phyloP scores from a whole-genome alignment of 495 filamentous ascomycete genomes.

The Xylona heveae region DNA sequence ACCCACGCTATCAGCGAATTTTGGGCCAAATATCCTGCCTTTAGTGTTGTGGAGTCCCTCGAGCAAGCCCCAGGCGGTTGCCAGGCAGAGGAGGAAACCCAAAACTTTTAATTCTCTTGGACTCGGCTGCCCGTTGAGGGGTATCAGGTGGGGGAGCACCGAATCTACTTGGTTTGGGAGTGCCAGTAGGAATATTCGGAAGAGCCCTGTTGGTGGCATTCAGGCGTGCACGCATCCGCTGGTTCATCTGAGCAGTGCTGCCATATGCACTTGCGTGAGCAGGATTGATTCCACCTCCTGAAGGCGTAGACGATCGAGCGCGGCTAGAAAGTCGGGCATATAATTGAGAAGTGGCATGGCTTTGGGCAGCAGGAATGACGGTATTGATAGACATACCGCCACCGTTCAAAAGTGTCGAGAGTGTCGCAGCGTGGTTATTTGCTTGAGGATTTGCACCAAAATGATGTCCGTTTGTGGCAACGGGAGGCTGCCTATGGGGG shows the following conservation, averaged over 20 bases:
- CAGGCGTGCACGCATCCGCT: conserved; percentile 4
- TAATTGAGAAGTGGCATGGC: conserved; percentile 6
- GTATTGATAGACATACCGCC: conserved; percentile 5
- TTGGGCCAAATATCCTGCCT: too few species aligned
- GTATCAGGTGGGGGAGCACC: conserved; percentile 1
- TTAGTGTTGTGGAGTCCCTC: too few species aligned
- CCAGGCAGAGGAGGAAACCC: conserved; percentile 9
- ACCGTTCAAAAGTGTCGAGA: conserved; percentile 3
- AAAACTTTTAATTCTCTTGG: conserved; percentile 6
- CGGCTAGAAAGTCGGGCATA: conserved; percentile 7
- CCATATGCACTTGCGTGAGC: conserved; percentile 4
- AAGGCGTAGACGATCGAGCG: conserved; percentile 3
- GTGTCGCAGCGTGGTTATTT: not conserved
- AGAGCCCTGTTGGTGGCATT: conserved; percentile 3
- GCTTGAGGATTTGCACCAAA: not conserved
- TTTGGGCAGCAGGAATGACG: conserved; percentile 6
- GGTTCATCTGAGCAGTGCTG: conserved; percentile 6
- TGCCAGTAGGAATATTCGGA: not conserved
- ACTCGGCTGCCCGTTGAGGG: conserved; percentile 4
- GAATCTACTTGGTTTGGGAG: conserved; percentile 2
- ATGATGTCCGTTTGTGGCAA: not conserved
- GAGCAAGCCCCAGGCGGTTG: too few species aligned
- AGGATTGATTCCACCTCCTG: conserved; percentile 7
- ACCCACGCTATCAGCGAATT: too few species aligned
- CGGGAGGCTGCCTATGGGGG: not conserved